Base-by-base conservation (phyloP, 2,329 filamentous ascomycete genomes). In the Ilyonectria sp. region DNA sequence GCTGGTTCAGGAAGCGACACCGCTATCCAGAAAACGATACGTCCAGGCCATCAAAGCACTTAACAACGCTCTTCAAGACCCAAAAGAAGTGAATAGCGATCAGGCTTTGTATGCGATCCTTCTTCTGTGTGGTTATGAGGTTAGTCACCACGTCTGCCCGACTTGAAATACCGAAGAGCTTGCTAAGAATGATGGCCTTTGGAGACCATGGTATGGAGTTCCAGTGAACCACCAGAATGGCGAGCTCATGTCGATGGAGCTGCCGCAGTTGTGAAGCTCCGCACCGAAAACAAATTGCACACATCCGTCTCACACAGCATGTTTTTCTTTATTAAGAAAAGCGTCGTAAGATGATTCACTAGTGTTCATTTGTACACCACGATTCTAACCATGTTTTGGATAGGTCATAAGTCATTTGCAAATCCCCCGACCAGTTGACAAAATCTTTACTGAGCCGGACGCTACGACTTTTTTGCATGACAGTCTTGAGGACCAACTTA, bases 81-180 rank as follows among this genome's bases (percentile, higher is more conserved):
- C 55, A 21, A 4, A 2, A 35, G n/a, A 66, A 54, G 53, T 52
- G 6, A 15, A 19, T 3, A 37, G 43, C n/a, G 47, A 66, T n/a
- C 54, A 63, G 23, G 60, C 63, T 2, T 35, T 67, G 23, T 69
- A 69, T 43, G 63, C 67, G 10, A 40, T 67, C 35, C 63, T 69
- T 46, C 63, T 66, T 6, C 26, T 69, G 11, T 52, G 54, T 40
- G 63, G 63, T 15, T 67, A 69, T 37, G 67, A 69, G 63, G 67
- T 67, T 19, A 52, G 67, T 66, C 49, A 15, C 31, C 13, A 26
- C 17, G 4, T 17, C 49, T 21, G 5, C 5, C 37, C 13, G 15
- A 43, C n/a, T n/a, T 26, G 21, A 15, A 26, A 26, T 13, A 17
- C 9, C 9, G 26, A 5, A 11, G 6, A 26, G 11, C 40, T 44